Base-by-base conservation (phyloP, 345 rosid species). In the Boechera divaricarpa region DNA sequence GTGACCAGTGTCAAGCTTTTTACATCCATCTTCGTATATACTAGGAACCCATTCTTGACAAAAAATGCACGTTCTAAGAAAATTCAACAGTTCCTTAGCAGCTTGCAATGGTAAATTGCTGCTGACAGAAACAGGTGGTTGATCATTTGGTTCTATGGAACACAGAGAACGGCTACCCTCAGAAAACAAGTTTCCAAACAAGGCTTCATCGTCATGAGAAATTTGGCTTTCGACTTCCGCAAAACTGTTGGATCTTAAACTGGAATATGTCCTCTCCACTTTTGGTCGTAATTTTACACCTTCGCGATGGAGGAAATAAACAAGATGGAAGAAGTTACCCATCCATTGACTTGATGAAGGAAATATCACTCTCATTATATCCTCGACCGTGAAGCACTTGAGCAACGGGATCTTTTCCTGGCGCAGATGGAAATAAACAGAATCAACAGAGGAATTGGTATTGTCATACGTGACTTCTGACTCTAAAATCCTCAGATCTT, bases 201-300 rank as follows among this genome's bases (percentile, higher is more conserved):
- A 88, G 33, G 97, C 97, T 70, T 95, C 99, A 70, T 95, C 99
- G 21, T 95, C 99, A 83, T 88, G 99, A 69, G 88, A 88, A 80
- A 83, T 82, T 38, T 88, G 85, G 81, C 80, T 91, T 74, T 92
- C 99, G 72, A 79, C 77, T 83, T 95, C 99, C 15, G 87, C 58
- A 29, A 87, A 80, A 74, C 86, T 85, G 82, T 76, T 89, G 70
- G 83, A 69, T 79, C 88, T 92, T 80, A 79, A 79, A 80, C 80
- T 84, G 42, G 97, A 87, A 72, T 78, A 81, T 36, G 92, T 83
- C 67, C 84, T 83, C 72, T 92, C 99, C 49, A 89, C 79, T 79
- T 87, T 88, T 24, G 88, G 87, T 78, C 85, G 83, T 62, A 85
- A 72, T 73, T 95, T 95, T 65, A 83, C 86, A 69, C 97, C 98